A percentile compares a stretch with the other conserved stretches of the same genome.
Conservation (phyloP, 192 early-diverging fungal genomes). For the Paraglomus occultum region DNA sequence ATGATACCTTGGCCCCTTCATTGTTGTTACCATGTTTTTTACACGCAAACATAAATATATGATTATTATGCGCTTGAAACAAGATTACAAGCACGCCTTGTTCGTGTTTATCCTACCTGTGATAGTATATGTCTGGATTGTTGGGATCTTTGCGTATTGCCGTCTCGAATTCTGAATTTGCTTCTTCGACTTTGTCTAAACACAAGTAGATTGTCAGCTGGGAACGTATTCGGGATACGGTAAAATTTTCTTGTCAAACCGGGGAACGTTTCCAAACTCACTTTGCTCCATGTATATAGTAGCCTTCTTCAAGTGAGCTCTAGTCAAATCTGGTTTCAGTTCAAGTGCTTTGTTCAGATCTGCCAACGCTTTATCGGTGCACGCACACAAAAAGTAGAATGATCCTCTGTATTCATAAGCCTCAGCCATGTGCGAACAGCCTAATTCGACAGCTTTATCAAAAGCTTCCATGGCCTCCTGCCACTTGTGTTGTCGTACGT, state of each 20-base stretch:
- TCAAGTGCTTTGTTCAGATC: conserved; percentile 81
- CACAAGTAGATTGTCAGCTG: neutral
- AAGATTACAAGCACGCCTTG: neutral
- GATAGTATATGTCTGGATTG: conserved; percentile 91
- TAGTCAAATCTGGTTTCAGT: conserved; percentile 73
- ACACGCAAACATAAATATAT: too few relatives aligned
- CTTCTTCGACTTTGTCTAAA: conserved; percentile 52
- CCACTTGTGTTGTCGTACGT: conserved; percentile 55
- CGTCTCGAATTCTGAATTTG: conserved; percentile 67
- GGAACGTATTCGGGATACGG: neutral
- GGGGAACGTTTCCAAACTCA: conserved; percentile 6
- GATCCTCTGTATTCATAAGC: conserved; percentile 88
- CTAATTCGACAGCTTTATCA: conserved; percentile 63
- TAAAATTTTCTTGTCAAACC: neutral
- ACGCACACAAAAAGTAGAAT: conserved; percentile 84
- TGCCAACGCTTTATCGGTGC: conserved; percentile 65
- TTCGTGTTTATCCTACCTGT: conserved; percentile 45
- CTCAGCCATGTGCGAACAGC: conserved; percentile 54
- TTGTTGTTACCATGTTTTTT: conserved; percentile 37
- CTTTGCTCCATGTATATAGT: conserved; percentile 89
- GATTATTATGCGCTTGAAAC: too few relatives aligned
- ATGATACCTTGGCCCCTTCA: conserved; percentile 40
- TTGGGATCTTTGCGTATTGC: conserved; percentile 65
- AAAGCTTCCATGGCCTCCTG: conserved; percentile 58
- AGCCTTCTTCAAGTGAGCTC: conserved; percentile 87